A percentile compares a stretch with the other conserved stretches of the same genome.
These are phyloP conservation scores for Scalesia atractyloides DNA, from an alignment of 129 eudicot genomes.

Conservation along the genomic window DNA sequence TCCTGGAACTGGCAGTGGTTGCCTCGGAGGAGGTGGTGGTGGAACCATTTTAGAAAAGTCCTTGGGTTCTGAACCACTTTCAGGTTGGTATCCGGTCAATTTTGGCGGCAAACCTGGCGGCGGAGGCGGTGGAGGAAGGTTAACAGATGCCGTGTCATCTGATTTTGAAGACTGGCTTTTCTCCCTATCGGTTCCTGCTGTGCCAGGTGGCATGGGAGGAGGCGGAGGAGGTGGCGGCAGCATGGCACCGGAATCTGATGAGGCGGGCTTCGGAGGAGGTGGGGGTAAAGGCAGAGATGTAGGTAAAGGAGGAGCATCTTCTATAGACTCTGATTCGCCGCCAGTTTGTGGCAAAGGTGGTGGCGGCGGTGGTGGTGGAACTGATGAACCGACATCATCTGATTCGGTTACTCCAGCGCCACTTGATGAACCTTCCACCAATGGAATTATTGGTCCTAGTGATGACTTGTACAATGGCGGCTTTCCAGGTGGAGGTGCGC, in stretches of 20 bases:
- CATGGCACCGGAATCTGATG: constrained; percentile 40
- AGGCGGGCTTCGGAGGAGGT: constrained; percentile 70
- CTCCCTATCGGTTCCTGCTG: constrained; percentile 48
- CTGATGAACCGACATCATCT: constrained; percentile 58
- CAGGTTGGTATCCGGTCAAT: constrained; percentile 41
- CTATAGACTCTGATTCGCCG: constrained; percentile 57
- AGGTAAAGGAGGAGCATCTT: constrained; percentile 52
- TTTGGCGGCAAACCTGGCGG: constrained; percentile 67
- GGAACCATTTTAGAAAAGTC: constrained; percentile 62
- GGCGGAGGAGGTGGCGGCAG: constrained; percentile 68
- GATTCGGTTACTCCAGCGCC: constrained; percentile 63
- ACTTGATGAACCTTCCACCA: constrained; percentile 74
- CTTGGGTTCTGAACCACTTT: constrained; percentile 45
- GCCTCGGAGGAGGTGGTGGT: constrained; percentile 92
- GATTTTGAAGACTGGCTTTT: constrained; percentile 43
- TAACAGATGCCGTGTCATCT: constrained; percentile 55
- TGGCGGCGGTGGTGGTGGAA: constrained; percentile 84
- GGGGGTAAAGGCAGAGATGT: constrained; percentile 87
- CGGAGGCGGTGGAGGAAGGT: constrained; percentile 85
- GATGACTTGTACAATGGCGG: constrained; percentile 97
- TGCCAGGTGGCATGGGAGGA: constrained; percentile 69
- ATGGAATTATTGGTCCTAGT: constrained; percentile 76
- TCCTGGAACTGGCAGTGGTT: constrained; percentile 55
- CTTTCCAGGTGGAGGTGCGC: constrained; percentile 99
- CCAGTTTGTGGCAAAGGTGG: constrained; percentile 74